phyloP scores from a whole-genome alignment of 2,329 filamentous ascomycete genomes.

The Neopestalotiopsis sp. region DNA sequence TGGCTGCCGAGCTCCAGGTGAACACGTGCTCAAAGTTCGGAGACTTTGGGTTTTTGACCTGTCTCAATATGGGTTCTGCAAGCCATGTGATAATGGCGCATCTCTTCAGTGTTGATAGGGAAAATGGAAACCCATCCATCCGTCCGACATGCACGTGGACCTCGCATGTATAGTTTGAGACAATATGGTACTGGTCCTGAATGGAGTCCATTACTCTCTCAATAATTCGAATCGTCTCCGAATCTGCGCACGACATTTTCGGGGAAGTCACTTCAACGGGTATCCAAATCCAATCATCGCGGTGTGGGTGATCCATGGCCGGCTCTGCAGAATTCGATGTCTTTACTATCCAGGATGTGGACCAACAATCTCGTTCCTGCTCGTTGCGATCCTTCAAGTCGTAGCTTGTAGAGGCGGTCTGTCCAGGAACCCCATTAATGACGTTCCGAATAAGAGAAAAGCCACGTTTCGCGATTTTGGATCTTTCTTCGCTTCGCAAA shows the following conservation, averaged over 20 bases:
- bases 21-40: conserved; percentile 42
- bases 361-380: conserved; percentile 39
- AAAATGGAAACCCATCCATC: conserved; percentile 35
- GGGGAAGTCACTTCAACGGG: conserved; percentile 44
- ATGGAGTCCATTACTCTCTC: conserved; percentile 31
- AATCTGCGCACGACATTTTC: conserved; percentile 34
- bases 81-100: conserved; percentile 42
- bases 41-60: conserved; percentile 41
- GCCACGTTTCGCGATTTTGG: conserved; percentile 90
- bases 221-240: conserved; percentile 24
- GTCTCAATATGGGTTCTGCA: conserved; percentile 40
- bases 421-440: conserved; percentile 25
- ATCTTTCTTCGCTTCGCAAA: conserved; percentile 77
- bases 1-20: conserved; percentile 42
- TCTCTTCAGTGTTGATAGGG: conserved; percentile 38
- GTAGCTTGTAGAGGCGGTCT: conserved; percentile 33
- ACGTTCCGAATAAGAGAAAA: conserved; percentile 49
- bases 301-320: conserved; percentile 27
- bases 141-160: conserved; percentile 45
- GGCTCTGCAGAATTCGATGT: conserved; percentile 45
- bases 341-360: conserved; percentile 45
- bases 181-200: conserved; percentile 28
- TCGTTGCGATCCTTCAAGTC: conserved; percentile 28
- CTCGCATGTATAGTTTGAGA: conserved; percentile 43
- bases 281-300: conserved; percentile 36